Evolutionary conservation across 495 filamentous ascomycete species (phyloP).

Genomic region (Xylaria castorea): DNA sequence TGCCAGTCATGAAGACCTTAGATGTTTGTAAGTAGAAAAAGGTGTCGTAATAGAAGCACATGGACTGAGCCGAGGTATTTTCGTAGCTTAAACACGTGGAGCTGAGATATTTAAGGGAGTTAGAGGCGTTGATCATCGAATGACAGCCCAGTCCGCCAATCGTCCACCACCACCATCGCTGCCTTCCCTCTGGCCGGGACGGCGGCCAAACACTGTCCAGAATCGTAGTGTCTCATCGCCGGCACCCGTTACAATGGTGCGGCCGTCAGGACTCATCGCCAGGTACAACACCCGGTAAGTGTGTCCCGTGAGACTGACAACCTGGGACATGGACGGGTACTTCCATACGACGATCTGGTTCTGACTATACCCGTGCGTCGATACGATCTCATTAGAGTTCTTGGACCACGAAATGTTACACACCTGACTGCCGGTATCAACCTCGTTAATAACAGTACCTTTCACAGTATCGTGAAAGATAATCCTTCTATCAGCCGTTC

Average conservation of each 20-base stretch:
- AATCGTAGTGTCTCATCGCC: slow-evolving; percentile 96
- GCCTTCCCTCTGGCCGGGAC: slow-evolving; percentile 63
- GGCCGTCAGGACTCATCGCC: slow-evolving; percentile 95
- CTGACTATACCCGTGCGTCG: slow-evolving; percentile 96
- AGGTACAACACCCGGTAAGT: slow-evolving; percentile 96
- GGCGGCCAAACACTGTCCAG: slow-evolving; percentile 88
- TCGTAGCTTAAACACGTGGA: slow-evolving; percentile 16
- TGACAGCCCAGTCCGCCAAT: slow-evolving; percentile 73
- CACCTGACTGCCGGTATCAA: slow-evolving; percentile 95
- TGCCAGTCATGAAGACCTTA: slow-evolving; percentile 16
- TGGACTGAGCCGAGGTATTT: slow-evolving; percentile 27
- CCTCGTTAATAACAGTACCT: slow-evolving; percentile 76
- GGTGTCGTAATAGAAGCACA: slow-evolving; percentile 27
- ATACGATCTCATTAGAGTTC: slow-evolving; percentile 95
- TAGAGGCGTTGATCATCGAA: slow-evolving; percentile 54
- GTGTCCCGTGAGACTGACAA: slow-evolving; percentile 92
- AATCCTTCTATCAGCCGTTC: slow-evolving; percentile 93
- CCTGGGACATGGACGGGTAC: slow-evolving; percentile 96
- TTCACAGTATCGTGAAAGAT: slow-evolving; percentile 96
- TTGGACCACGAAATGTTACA: slow-evolving; percentile 96
- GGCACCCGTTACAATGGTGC: slow-evolving; percentile 92
- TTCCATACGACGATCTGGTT: slow-evolving; percentile 99
- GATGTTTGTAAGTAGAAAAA: slow-evolving; percentile 15
- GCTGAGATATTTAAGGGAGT: slow-evolving; percentile 24
- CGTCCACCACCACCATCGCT: slow-evolving; percentile 60